These are phyloP conservation scores for Alternaria brassicicola DNA, from an alignment of 2,329 filamentous ascomycete species.

Conservation along the genomic window DNA sequence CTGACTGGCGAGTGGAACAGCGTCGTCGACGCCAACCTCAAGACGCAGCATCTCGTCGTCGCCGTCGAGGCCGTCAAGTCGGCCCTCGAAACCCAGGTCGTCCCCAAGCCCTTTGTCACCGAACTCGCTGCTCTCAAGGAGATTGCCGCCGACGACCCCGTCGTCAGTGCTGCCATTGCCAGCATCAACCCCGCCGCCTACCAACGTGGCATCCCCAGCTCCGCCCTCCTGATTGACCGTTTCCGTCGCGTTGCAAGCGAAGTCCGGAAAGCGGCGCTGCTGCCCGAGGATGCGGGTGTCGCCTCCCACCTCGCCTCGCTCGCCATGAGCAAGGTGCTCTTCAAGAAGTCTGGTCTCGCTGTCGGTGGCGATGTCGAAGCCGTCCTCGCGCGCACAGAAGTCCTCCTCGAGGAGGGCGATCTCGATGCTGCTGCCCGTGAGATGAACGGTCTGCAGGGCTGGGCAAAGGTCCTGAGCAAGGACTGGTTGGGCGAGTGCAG, in stretches of 20 bases:
- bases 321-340: constrained; percentile 90
- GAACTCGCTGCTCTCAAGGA: constrained; percentile 96
- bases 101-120: constrained; percentile 83
- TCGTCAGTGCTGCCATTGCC: constrained; percentile 92
- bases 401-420: constrained; percentile 88
- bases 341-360: constrained; percentile 81
- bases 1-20: constrained; percentile 89
- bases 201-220: constrained; percentile 84
- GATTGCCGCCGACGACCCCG: constrained; percentile 79
- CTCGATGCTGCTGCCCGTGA: constrained; percentile 89
- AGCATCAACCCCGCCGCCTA: constrained; percentile 94
- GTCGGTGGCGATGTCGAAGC: constrained; percentile 91
- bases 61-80: constrained; percentile 91
- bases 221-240: constrained; percentile 87
- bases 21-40: constrained; percentile 86
- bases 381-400: constrained; percentile 87
- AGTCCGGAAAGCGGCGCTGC: constrained; percentile 89
- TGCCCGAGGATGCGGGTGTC: constrained; percentile 92
- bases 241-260: constrained; percentile 92
- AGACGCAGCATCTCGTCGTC: constrained; percentile 94
- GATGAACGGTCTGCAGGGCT: constrained; percentile 90
- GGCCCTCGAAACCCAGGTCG: constrained; percentile 74
- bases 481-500: constrained; percentile 94
- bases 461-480: constrained; percentile 92
- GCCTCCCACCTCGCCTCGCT: constrained; percentile 92